Base-by-base conservation (phyloP, 2,329 filamentous ascomycete genomes). In the Colletotrichum tropicale region DNA sequence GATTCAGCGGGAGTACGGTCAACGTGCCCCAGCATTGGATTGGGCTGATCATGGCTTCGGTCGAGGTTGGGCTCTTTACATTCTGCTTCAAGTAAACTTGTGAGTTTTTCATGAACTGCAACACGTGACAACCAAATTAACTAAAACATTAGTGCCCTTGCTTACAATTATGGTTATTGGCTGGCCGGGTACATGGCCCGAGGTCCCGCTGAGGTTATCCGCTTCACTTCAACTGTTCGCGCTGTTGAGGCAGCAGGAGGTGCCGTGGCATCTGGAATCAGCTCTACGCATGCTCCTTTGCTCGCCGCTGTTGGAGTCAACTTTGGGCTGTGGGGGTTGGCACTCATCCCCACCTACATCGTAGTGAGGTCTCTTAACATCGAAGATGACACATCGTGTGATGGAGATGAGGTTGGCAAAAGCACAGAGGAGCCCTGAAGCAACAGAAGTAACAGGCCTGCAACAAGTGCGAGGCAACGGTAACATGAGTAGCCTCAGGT, bases 21-120 rank as follows among this genome's bases (percentile, higher is more conserved):
- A 71, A n/a, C 56, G 70, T 16, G 66, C 68, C 5, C 75, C 71
- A 0, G 76, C 73, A 2, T 71, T 80, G 8, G 79, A 80, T 28
- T 80, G 78, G 78, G 48, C 52, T 13, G 70, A 71, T 5, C 67
- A 70, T 4, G 77, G 79, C 15, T 80, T 80, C 66, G 79, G 79
- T n/a, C 66, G 77, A 4, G 79, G 74, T 4, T 80, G 78, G 66
- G 79, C 70, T 6, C 72, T 80, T 24, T 80, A 80, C 77, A 79
- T 80, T 58, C 69, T 80, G 56, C 68, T 79, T 13, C 78, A 79
- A 74, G 70, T 72, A 1, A 64, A 71, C 34, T 76, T 71, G 65
- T 71, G 43, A 67, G 70, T 61, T n/a, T n/a, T n/a, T n/a, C n/a
- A n/a, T n/a, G n/a, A n/a, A n/a, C n/a, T n/a, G n/a, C n/a, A n/a